Evolutionary conservation across 192 early-diverging fungal genomes (phyloP).

Genomic region (Gaertneriomyces sp.): DNA sequence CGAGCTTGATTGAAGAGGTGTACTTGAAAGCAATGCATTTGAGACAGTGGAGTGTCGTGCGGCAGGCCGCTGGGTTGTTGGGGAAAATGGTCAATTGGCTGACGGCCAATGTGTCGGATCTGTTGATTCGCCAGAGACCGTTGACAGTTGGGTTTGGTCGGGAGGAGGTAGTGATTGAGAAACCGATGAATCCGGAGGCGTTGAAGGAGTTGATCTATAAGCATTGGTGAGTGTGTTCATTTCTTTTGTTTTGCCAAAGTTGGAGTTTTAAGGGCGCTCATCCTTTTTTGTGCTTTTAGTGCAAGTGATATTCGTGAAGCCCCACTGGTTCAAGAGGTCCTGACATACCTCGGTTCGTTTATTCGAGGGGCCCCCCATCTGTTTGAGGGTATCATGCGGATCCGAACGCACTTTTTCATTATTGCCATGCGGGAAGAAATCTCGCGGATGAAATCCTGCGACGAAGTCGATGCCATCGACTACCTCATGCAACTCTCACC

Average conservation of each 20-base stretch:
- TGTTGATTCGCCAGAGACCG: conserved; percentile 73
- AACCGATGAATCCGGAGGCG: conserved; percentile 66
- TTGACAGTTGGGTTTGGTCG: conserved; percentile 70
- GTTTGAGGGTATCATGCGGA: conserved; percentile 79
- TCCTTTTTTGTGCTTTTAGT: conserved; percentile 14
- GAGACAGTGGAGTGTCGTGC: conserved; percentile 76
- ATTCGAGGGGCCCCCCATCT: conserved; percentile 61
- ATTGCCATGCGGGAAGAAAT: conserved; percentile 87
- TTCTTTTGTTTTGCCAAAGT: background rate
- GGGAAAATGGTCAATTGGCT: conserved; percentile 71
- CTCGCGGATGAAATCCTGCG: conserved; percentile 63
- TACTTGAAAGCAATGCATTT: conserved; percentile 72
- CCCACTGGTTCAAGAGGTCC: conserved; percentile 77
- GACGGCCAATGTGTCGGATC: conserved; percentile 75
- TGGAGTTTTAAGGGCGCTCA: background rate
- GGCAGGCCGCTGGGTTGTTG: conserved; percentile 73
- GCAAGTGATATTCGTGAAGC: conserved; percentile 78
- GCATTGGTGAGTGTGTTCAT: conserved; percentile 47
- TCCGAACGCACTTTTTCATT: conserved; percentile 78
- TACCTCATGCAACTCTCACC: conserved; percentile 77
- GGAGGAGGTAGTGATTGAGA: conserved; percentile 65
- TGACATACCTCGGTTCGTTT: conserved; percentile 74
- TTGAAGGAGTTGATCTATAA: conserved; percentile 64
- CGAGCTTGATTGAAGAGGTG: conserved; percentile 72
- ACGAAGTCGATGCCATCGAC: conserved; percentile 77